These are phyloP conservation scores for Thermothielavioides terrestris DNA, from an alignment of 495 filamentous ascomycete species.

Conservation along the genomic window DNA sequence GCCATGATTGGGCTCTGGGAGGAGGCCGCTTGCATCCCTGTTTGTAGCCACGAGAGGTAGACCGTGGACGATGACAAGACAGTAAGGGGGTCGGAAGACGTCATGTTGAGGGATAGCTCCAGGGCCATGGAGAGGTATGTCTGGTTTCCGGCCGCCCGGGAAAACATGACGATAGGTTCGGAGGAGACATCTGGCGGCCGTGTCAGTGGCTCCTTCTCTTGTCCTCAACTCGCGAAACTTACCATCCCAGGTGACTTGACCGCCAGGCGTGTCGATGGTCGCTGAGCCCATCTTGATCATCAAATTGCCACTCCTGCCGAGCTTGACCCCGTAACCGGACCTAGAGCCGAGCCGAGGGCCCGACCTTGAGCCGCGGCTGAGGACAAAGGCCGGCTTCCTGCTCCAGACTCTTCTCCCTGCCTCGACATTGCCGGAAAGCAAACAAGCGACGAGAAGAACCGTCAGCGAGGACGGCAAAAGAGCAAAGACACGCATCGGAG, in stretches of 20 bases:
- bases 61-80: constrained; percentile 1
- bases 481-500: constrained; percentile 1
- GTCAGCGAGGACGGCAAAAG: neutral
- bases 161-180: constrained; percentile 12
- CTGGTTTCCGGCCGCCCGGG: constrained; percentile 5
- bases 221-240: neutral
- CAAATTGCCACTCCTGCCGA: neutral
- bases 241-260: constrained; percentile 10
- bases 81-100: constrained; percentile 4
- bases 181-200: constrained; percentile 8
- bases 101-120: constrained; percentile 8
- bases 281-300: constrained; percentile 8
- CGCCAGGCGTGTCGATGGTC: constrained; percentile 6
- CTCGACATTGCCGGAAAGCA: neutral
- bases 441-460: neutral
- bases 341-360: neutral
- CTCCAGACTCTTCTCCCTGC: neutral
- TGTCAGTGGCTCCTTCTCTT: neutral
- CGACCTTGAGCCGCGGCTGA: neutral
- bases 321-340: neutral
- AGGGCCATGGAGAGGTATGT: constrained; percentile 16
- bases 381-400: neutral
- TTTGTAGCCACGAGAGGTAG: constrained; percentile 14
- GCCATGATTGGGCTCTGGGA: constrained; percentile 1
- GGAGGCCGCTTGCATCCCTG: neutral